Percentiles rank a stretch among this genome's conserved stretches.
Conservation (phyloP, 2,329 filamentous ascomycete species). For the Epichloe festucae region DNA sequence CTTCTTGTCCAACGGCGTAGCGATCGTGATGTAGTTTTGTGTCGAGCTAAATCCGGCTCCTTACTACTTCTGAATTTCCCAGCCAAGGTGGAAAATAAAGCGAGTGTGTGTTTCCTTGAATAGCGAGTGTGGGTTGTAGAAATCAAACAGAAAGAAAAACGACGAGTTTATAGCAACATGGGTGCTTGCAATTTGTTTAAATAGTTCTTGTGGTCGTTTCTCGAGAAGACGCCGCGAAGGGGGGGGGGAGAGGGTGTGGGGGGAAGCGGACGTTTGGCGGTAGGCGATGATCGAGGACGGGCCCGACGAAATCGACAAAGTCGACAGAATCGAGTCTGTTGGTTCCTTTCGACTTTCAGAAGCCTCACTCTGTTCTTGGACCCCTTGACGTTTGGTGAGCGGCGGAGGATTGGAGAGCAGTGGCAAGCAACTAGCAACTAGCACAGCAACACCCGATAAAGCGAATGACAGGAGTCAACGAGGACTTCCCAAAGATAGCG, state of each 20-base stretch:
- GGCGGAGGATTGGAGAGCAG: constrained; percentile 19
- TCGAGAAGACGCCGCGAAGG: not conserved
- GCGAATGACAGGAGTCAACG: constrained; percentile 65
- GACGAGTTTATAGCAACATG: constrained; percentile 5
- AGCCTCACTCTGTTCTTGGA: too few relatives aligned
- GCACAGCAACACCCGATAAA: constrained; percentile 29
- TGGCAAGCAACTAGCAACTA: constrained; percentile 20
- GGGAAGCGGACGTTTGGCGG: not conserved
- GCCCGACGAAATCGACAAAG: too few relatives aligned
- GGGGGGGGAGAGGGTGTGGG: too few relatives aligned
- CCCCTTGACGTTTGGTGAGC: too few relatives aligned
- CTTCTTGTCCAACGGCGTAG: constrained; percentile 15
- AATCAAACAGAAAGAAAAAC: constrained; percentile 5
- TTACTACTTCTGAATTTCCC: not conserved
- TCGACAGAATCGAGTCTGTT: not conserved
- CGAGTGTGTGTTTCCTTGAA: constrained; percentile 9
- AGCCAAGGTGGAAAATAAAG: constrained; percentile 1
- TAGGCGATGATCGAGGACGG: not conserved
- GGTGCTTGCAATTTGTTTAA: not conserved
- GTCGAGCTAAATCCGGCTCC: not conserved
- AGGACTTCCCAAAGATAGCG: constrained; percentile 51
- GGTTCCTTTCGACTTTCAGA: not conserved
- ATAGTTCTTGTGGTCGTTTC: not conserved
- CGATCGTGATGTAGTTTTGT: constrained; percentile 20
- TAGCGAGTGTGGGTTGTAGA: constrained; percentile 21